Evolutionary conservation across 1,284 basidiomycete genomes (phyloP).

Genomic region (Amylostereum areolatum): DNA sequence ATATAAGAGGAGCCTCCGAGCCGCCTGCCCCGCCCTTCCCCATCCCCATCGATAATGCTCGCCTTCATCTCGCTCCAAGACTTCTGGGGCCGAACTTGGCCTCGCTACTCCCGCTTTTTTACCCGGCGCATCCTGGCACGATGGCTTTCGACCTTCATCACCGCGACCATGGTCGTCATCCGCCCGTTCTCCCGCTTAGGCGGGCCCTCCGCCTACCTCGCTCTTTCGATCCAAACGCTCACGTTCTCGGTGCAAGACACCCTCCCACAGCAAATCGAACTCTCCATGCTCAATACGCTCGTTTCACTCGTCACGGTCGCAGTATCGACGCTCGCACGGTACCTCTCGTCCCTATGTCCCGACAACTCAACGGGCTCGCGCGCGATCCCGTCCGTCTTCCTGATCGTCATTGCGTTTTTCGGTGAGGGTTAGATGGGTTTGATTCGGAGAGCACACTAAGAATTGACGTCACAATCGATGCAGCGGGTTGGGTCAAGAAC

Average conservation of each 20-base stretch:
- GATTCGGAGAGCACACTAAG: no score
- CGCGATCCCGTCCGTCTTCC: conserved; percentile 33
- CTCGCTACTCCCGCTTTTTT: no score
- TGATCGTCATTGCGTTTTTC: conserved; percentile 34
- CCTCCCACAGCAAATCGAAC: conserved; percentile 43
- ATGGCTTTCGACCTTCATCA: conserved; percentile 39
- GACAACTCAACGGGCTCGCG: conserved; percentile 25
- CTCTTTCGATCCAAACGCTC: conserved; percentile 42
- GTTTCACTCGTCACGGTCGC: conserved; percentile 39
- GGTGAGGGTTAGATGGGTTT: no score
- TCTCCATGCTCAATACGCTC: conserved; percentile 35
- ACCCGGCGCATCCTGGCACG: conserved; percentile 35
- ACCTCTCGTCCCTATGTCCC: conserved; percentile 26
- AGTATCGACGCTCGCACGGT: conserved; percentile 36
- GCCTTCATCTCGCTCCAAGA: no score
- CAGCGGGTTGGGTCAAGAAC: conserved; percentile 41
- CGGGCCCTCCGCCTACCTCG: conserved; percentile 36
- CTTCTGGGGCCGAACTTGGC: no score
- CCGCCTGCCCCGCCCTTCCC: no score
- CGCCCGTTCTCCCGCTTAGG: conserved; percentile 36
- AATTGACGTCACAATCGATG: neutral
- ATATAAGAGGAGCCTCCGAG: no score
- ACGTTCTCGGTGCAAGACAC: conserved; percentile 42
- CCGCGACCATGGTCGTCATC: conserved; percentile 33
- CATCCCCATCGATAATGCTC: no score